phyloP scores from a whole-genome alignment of 805 yeast genomes.

The Wickerhamiella cacticola region DNA sequence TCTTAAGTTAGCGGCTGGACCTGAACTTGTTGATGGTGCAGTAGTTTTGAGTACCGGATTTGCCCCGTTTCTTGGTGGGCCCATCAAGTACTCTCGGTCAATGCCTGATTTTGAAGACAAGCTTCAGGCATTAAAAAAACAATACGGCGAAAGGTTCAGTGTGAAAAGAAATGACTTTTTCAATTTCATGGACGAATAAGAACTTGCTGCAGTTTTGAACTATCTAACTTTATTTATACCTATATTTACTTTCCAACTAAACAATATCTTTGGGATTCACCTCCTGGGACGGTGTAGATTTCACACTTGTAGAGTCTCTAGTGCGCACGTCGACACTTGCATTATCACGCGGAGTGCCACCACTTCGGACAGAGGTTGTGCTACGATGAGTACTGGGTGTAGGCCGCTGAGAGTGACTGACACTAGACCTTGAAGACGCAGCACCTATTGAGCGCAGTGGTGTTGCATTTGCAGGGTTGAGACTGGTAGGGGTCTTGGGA shows the following conservation, averaged over 20 bases:
- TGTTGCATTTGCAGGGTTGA: neutral
- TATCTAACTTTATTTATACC: neutral
- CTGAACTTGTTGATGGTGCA: conserved; percentile 10
- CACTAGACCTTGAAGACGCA: no score
- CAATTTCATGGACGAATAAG: neutral
- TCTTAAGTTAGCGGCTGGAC: neutral
- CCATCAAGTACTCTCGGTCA: conserved; percentile 2
- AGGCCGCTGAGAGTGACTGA: no score
- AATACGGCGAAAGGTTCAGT: neutral
- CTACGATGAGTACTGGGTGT: neutral
- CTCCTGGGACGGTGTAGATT: neutral
- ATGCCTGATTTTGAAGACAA: neutral
- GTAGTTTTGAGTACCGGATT: conserved; percentile 5
- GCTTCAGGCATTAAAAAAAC: neutral
- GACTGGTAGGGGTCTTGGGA: neutral
- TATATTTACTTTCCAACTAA: neutral
- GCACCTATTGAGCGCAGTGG: no score
- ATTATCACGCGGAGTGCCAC: neutral
- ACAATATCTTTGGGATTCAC: neutral
- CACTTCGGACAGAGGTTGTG: no score
- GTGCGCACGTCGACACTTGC: neutral
- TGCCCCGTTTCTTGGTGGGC: conserved; percentile 11
- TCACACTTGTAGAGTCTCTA: no score
- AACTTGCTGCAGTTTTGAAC: neutral
- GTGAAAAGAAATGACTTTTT: neutral